phyloP scores from a whole-genome alignment of 129 eudicot species.

The Calendula officinalis region DNA sequence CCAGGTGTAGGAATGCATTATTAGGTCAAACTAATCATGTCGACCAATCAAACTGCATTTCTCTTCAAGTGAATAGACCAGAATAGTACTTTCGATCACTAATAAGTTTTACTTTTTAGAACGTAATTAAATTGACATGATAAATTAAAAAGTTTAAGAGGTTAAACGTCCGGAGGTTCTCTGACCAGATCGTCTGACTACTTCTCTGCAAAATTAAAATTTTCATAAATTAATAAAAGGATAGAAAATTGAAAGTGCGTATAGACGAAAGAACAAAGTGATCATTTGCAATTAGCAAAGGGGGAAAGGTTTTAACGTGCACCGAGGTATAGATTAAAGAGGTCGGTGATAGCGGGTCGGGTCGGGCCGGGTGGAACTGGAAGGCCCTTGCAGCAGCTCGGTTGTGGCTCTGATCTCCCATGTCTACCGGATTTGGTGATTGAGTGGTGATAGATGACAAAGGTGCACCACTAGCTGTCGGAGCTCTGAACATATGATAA shows the following conservation, averaged over 20 bases:
- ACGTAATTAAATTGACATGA: slow-evolving; percentile 10
- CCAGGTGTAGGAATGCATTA: not conserved
- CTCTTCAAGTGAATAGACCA: slow-evolving; percentile 11
- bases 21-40: slow-evolving; percentile 6
- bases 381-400: slow-evolving; percentile 37
- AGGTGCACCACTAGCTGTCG: slow-evolving; percentile 35
- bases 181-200: slow-evolving; percentile 57
- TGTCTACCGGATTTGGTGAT: slow-evolving; percentile 32
- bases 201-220: slow-evolving; percentile 47
- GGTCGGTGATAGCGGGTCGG: slow-evolving; percentile 63
- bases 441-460: slow-evolving; percentile 37
- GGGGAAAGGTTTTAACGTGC: slow-evolving; percentile 27
- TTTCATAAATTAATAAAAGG: not conserved
- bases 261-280: slow-evolving; percentile 4
- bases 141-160: not conserved
- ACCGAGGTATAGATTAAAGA: slow-evolving; percentile 81
- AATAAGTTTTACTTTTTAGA: slow-evolving; percentile 5
- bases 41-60: slow-evolving; percentile 7
- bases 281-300: slow-evolving; percentile 15
- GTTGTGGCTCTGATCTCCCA: slow-evolving; percentile 35
- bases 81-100: slow-evolving; percentile 9
- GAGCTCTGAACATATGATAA: slow-evolving; percentile 33
- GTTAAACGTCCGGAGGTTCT: slow-evolving; percentile 74
- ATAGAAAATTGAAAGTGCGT: not conserved
- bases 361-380: slow-evolving; percentile 72